Conservation (phyloP, 306 rosid genomes). For the Casuarina equisetifolia region DNA sequence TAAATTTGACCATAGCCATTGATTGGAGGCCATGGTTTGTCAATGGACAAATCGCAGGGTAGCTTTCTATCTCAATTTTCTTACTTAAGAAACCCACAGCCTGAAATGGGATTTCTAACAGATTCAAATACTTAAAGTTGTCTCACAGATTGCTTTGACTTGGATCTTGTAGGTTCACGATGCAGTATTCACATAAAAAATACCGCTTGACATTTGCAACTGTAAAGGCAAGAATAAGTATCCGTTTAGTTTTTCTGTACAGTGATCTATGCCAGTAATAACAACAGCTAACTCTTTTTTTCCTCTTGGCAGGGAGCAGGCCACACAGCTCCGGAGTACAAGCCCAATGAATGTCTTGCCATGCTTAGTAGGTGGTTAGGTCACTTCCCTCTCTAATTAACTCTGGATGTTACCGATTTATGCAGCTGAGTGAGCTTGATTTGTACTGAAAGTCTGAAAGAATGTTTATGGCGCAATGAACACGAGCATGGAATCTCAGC, state of each 20-base stretch:
- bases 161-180: slow-evolving; percentile 28
- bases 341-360: slow-evolving; percentile 21
- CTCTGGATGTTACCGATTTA: not conserved
- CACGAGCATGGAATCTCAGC: not conserved
- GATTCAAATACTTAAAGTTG: not conserved
- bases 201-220: slow-evolving; percentile 41
- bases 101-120: too few species aligned
- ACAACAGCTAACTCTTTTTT: not conserved
- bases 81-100: not conserved
- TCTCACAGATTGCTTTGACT: not conserved
- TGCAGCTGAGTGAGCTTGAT: not conserved
- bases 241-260: not conserved
- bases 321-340: slow-evolving; percentile 38
- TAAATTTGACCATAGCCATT: slow-evolving; percentile 27
- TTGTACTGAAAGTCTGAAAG: not conserved
- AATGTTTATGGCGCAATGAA: not conserved
- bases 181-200: not conserved
- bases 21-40: slow-evolving; percentile 51
- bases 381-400: not conserved
- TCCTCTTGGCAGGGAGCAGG: slow-evolving; percentile 25
- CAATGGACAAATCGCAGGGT: slow-evolving; percentile 49
- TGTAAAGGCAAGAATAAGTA: slow-evolving; percentile 34
- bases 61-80: not conserved
- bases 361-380: slow-evolving; percentile 29
- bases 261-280: not conserved